Evolutionary conservation across 208 protist genomes (phyloP), one percentile per base, ranked within the genome.

Genomic region (Trypanosoma scelopori): DNA sequence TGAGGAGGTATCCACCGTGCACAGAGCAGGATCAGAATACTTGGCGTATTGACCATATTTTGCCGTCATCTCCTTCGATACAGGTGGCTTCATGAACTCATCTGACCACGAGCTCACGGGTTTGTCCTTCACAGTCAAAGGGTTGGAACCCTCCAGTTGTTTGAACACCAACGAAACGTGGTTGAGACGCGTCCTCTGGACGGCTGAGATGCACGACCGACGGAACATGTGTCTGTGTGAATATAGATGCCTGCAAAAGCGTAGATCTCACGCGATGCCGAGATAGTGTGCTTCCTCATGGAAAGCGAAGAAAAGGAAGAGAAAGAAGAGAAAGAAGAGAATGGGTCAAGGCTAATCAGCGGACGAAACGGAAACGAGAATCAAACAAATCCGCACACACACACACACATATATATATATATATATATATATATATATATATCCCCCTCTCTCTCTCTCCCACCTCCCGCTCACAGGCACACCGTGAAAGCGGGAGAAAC

Each of bases 41-140:
- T 92, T 91, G 60, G 87, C 91, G 64, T 91, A 91, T 51, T 71
- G 84, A 32, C 91, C 91, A 78, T 94, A 84, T 77, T 92, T 91
- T 46, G 53, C 66, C 23, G 53, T 61, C 87, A 94, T 93, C 67
- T 91, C 84, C 28, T 74, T 68, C 32, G 78, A 89, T n/a, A 76
- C 60, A 11, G 84, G 84, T 22, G 86, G 85, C 76, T 91, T 90
- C 65, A 89, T 65, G 62, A 92, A 95, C 82, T 95, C 89, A 67
- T 95, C 89, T 9, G 71, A 69, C 78, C 77, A 92, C n/a, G 81
- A 89, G 74, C 78, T 85, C 42, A 95, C 86, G 18, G 86, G 82
- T 62, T 82, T 87, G 71, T 95, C 84, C 64, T 91, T 91, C 71
- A 88, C 82, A 28, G 89, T 95, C 48, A 95, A 69, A 12, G 89